Evolutionary conservation across 164 flowering plant genomes (phyloP), one percentile per base, ranked within the genome.

Genomic region (Dillenia suffruticosa): DNA sequence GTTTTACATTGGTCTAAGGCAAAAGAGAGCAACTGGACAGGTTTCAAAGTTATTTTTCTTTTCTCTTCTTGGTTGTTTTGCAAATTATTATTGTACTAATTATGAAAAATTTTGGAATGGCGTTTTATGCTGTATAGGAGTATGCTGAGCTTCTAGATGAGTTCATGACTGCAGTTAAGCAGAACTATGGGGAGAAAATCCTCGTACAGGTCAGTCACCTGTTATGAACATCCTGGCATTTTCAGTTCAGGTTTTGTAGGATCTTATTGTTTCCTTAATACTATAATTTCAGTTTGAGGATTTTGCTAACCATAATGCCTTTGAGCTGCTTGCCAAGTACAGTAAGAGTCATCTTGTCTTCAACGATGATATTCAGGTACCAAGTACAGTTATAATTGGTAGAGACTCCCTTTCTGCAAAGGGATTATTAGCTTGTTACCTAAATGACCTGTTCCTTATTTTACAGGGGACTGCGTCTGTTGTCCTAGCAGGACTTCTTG

Each of bases 281-380:
- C 12, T 19, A 52, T 44, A 13, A 62, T 7, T 71, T 19, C 82
- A 90, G 97, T 90, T 90, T 74, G 94, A 90, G 72, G 96, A 90
- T 75, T 89, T 89, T 72, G 96, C 90, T 26, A 87, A 90, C 79
- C 96, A 90, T 74, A 90, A 87, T 69, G 94, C 94, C 22, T 90
- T 90, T 70, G 90, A 86, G 58, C 72, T 90, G 44, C 85, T 90
- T 48, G 66, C 81, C 44, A 84, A 68, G 73, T 90, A 90, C 72
- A 75, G 88, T 59, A 68, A 75, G 44, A 78, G 74, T 59, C 92
- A 90, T 79, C 94, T 90, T 15, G 97, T 90, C 52, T 90, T 90
- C 76, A 90, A 90, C 72, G 97, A 88, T 76, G 97, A 91, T 71
- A 91, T 88, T 48, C 96, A 91, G 87, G 97, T 90, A 80, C 62